Evolutionary conservation across 2,329 filamentous ascomycete genomes (phyloP).

Genomic region (Colletotrichum sp.): DNA sequence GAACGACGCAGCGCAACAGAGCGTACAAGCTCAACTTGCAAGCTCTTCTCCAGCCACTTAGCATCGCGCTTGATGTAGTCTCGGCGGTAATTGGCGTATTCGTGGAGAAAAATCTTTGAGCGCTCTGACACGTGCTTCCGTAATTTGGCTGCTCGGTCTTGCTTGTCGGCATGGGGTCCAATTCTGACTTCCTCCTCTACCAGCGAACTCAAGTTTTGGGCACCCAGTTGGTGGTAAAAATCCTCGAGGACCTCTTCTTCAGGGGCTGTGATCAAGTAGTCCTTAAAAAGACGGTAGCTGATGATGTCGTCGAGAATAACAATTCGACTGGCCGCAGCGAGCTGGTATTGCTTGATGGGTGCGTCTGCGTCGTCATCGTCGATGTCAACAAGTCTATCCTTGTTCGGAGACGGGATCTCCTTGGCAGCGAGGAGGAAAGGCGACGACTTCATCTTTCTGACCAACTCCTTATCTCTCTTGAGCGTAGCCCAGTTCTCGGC

Average conservation of each 20-base stretch:
- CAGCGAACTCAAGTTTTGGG: constrained; percentile 74
- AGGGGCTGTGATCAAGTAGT: constrained; percentile 82
- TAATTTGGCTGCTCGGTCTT: constrained; percentile 71
- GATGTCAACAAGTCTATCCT: constrained; percentile 53
- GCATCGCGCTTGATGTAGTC: constrained; percentile 86
- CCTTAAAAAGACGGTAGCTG: constrained; percentile 87
- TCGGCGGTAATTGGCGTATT: constrained; percentile 69
- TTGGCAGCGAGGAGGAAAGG: constrained; percentile 85
- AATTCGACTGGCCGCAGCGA: constrained; percentile 74
- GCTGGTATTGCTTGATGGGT: constrained; percentile 77
- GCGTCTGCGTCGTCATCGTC: constrained; percentile 67
- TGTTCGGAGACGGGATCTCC: constrained; percentile 58
- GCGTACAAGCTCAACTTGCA: constrained; percentile 78
- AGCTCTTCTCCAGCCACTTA: constrained; percentile 88
- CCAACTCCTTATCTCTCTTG: constrained; percentile 80
- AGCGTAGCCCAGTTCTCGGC: constrained; percentile 74
- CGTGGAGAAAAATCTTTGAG: constrained; percentile 87
- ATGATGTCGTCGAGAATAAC: constrained; percentile 88
- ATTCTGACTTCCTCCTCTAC: constrained; percentile 81
- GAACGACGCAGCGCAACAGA: constrained; percentile 79
- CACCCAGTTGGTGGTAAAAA: constrained; percentile 84
- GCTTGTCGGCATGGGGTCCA: constrained; percentile 69
- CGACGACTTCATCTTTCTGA: constrained; percentile 75
- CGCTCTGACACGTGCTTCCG: constrained; percentile 86
- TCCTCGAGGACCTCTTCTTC: constrained; percentile 87